Conservation (phyloP, 164 flowering plant species). For the Saururus chinensis region DNA sequence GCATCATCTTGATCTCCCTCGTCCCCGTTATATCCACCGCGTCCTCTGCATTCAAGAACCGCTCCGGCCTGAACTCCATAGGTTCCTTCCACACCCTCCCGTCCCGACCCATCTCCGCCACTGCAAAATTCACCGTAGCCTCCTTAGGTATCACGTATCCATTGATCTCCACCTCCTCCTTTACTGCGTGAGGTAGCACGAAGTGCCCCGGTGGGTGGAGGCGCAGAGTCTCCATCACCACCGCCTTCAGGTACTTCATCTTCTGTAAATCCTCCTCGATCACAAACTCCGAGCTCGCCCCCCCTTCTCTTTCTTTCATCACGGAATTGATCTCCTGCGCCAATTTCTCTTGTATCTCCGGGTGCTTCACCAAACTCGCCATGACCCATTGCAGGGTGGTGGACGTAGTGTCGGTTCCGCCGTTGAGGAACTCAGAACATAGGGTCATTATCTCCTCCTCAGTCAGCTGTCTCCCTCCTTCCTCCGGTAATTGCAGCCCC, state of each 20-base stretch:
- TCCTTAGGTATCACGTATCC: conserved; percentile 13
- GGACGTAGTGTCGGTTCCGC: conserved; percentile 26
- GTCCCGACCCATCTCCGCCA: conserved; percentile 23
- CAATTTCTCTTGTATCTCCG: conserved; percentile 3
- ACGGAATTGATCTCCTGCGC: neutral
- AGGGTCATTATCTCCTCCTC: conserved; percentile 22
- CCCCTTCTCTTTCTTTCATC: neutral
- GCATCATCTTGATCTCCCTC: conserved; percentile 46
- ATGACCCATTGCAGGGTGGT: conserved; percentile 26
- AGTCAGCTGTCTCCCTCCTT: conserved; percentile 28
- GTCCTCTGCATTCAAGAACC: conserved; percentile 17
- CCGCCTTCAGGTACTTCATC: conserved; percentile 10
- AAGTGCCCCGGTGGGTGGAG: conserved; percentile 23
- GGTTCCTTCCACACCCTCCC: conserved; percentile 23
- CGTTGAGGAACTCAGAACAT: conserved; percentile 26
- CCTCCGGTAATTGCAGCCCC: conserved; percentile 20
- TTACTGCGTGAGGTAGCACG: conserved; percentile 14
- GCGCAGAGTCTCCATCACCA: conserved; percentile 18
- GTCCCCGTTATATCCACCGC: conserved; percentile 25
- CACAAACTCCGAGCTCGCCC: neutral
- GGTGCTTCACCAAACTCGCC: conserved; percentile 24
- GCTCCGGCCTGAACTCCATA: conserved; percentile 23
- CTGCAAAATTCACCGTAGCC: conserved; percentile 12
- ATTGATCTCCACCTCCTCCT: conserved; percentile 10
- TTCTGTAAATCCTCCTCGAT: conserved; percentile 14